Base-by-base conservation (phyloP, 257 asterid species). In the Solanum bulbocastanum region DNA sequence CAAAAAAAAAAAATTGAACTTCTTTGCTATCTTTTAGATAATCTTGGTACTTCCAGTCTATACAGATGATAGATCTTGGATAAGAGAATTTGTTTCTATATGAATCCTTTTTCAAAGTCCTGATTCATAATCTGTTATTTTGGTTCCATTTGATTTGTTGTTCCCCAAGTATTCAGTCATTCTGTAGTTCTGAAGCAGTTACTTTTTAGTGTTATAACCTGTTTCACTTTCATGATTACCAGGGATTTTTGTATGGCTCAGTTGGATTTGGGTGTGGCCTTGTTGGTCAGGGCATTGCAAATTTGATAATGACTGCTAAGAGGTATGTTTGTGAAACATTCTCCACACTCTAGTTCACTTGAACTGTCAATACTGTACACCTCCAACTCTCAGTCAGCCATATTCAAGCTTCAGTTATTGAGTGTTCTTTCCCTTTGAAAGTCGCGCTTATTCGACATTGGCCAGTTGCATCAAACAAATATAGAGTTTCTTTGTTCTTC, bases 251-350 rank as follows among this genome's bases (percentile, higher is more conserved):
- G 87, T 96, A 95, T 90, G 99, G 98, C 83, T 92, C 98, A n/a
- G 99, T 96, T 75, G 99, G 99, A 90, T 96, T 97, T 88, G 94
- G 95, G 25, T 96, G 98, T 88, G 98, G 98, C 85, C 92, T 97
- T 87, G 89, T 97, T 66, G 98, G 99, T 87, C 99, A 97, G 92
- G 99, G 99, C 91, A 95, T 97, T 36, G 99, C 99, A 86, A 96
- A 97, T 90, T 42, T 90, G 95, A 96, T 96, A 89, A 97, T 96
- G 99, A 96, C 93, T 66, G 98, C 98, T 52, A 97, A 97, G 89
- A 90, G 99, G 99, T 95, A 87, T 81, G 85, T 46, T 46, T 18
- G 3, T 16, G 69, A 81, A 81, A 30, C 18, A 30, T 42, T 46
- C 68, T 81, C 68, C 84, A 75, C 56, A 42, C 15, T 44, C 65